phyloP scores from a whole-genome alignment of 1,284 basidiomycete genomes.

The Pseudozyma thailandica region DNA sequence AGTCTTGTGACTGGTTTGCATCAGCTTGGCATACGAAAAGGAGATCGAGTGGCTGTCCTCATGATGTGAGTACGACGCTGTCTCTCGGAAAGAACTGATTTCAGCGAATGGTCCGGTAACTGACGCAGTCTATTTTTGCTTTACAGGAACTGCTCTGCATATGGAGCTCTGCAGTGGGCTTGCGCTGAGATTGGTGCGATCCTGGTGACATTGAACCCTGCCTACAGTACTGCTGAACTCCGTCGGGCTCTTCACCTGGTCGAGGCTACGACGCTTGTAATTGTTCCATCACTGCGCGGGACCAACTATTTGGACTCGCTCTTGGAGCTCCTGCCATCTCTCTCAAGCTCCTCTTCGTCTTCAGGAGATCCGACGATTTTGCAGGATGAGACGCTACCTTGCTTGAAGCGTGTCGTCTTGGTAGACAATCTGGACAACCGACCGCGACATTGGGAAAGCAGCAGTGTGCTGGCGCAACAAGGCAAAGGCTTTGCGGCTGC shows the following conservation, averaged over 20 bases:
- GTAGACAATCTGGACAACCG: slow-evolving; percentile 73
- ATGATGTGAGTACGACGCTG: slow-evolving; percentile 72
- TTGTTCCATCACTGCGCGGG: slow-evolving; percentile 74
- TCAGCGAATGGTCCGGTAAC: neutral
- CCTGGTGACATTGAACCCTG: slow-evolving; percentile 82
- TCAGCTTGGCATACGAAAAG: slow-evolving; percentile 77
- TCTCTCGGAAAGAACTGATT: neutral
- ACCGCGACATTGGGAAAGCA: slow-evolving; percentile 53
- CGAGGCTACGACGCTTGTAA: slow-evolving; percentile 77
- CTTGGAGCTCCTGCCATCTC: slow-evolving; percentile 73
- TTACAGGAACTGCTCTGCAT: slow-evolving; percentile 72
- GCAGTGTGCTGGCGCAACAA: slow-evolving; percentile 44
- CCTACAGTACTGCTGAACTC: slow-evolving; percentile 79
- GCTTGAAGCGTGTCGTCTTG: slow-evolving; percentile 76
- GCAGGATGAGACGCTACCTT: slow-evolving; percentile 75
- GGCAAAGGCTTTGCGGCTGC: slow-evolving; percentile 43
- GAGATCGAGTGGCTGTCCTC: slow-evolving; percentile 81
- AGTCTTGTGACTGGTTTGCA: slow-evolving; percentile 77
- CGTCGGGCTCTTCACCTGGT: slow-evolving; percentile 75
- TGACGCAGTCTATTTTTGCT: neutral
- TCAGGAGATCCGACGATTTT: slow-evolving; percentile 64
- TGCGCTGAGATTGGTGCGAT: slow-evolving; percentile 82
- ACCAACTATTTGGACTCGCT: slow-evolving; percentile 68
- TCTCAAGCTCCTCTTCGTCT: slow-evolving; percentile 72
- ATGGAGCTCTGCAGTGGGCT: slow-evolving; percentile 84